Evolutionary conservation across 2,329 filamentous ascomycete species (phyloP), one percentile per base, ranked within the genome.

Genomic region (Aphanoascus verrucosus): DNA sequence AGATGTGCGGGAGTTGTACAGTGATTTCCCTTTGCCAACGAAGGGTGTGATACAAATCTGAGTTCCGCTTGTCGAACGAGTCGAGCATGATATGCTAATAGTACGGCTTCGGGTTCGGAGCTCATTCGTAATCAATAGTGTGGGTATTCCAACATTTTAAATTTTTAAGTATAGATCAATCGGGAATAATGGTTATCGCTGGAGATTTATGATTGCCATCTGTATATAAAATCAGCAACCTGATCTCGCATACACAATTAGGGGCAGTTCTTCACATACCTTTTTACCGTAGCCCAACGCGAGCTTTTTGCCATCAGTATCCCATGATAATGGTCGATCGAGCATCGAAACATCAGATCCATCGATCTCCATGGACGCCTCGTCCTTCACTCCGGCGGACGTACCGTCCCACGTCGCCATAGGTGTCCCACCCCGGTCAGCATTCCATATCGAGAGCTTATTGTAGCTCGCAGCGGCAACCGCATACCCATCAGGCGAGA

Each of bases 271-370:
- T 5, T 45, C 43, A 61, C 66, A 40, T 66, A 78, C 75, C 71
- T 76, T 71, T 57, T 69, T 71, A 31, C 70, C 71, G 54, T 75
- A 69, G 23, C 72, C 73, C 60, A 77, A 75, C 1, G 72, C 74
- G 54, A 80, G 66, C 59, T 72, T 76, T 60, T 74, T 74, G n/a
- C 76, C 75, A 61, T 78, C 73, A 11, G 67, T 68, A 61, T 77
- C 76, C 77, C 77, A 80, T 31, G 69, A 70, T 49, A 80, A 64
- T 28, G 69, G 67, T 45, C 72, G 66, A 56, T 72, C 67, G 8
- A 64, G 63, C 15, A 63, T 55, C 12, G 61, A 60, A 11, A 45
- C 41, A 19, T 50, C 41, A 5, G 52, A 54, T 5, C 14, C 14
- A n/a, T 48, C 38, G 20, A 50, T 31, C 4, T 54, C 41, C 55